Evolutionary conservation across 1,284 basidiomycete genomes (phyloP).

Genomic region (Pseudozyma sp.): DNA sequence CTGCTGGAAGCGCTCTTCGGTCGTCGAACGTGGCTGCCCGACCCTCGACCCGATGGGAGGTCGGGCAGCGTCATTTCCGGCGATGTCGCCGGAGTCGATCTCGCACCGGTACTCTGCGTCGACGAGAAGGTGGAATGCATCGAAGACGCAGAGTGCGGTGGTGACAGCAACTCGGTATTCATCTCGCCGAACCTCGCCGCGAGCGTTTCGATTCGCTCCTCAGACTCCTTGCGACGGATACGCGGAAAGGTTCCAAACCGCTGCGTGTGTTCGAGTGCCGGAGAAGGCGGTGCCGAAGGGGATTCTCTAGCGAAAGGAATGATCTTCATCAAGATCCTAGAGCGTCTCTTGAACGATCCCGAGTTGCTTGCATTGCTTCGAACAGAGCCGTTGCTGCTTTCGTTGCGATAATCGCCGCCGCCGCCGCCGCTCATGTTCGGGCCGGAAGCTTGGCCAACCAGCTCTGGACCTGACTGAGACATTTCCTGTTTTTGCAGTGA

Average conservation of each 20-base stretch:
- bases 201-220: conserved; percentile 19
- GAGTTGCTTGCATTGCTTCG: conserved; percentile 10
- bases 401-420: not conserved
- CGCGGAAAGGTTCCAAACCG: conserved; percentile 32
- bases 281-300: not conserved
- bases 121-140: conserved; percentile 12
- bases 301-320: conserved; percentile 28
- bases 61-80: conserved; percentile 11
- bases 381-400: conserved; percentile 4
- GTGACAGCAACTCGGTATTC: conserved; percentile 6
- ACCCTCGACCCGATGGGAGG: conserved; percentile 2
- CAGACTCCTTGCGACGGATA: not conserved
- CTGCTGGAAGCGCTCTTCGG: conserved; percentile 1
- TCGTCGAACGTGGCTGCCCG: conserved; percentile 12
- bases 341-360: conserved; percentile 18
- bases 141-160: conserved; percentile 18
- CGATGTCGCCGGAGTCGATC: conserved; percentile 18
- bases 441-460: conserved; percentile 42
- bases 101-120: not conserved
- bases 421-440: conserved; percentile 18
- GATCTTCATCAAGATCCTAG: conserved; percentile 45
- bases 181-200: conserved; percentile 16
- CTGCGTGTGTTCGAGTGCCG: not conserved
- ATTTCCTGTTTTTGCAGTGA: conserved; percentile 15
- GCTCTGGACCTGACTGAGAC: conserved; percentile 41